These are phyloP conservation scores for Talaromyces marneffei DNA, from an alignment of 2,329 filamentous ascomycete species.

Conservation along the genomic window DNA sequence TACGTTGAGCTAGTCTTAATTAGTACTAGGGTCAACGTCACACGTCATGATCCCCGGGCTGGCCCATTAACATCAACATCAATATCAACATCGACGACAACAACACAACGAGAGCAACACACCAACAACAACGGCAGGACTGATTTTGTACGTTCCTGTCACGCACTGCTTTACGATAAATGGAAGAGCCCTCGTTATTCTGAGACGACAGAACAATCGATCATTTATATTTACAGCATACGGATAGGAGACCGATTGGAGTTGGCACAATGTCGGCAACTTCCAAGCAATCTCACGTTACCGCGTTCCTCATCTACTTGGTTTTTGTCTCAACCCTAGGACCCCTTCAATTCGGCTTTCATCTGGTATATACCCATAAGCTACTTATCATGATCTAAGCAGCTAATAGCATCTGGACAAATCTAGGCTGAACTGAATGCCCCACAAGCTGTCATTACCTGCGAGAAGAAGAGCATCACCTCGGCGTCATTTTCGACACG, in stretches of 20 bases:
- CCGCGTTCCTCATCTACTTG: conserved; percentile 70
- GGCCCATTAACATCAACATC: not conserved
- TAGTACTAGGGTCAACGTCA: not conserved
- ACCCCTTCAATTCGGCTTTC: conserved; percentile 89
- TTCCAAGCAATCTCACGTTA: conserved; percentile 42
- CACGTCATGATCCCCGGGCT: not conserved
- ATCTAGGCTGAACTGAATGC: conserved; percentile 85
- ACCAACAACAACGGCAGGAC: not conserved
- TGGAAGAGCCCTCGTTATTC: not conserved
- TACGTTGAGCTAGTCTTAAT: not conserved
- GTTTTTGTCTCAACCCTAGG: conserved; percentile 74
- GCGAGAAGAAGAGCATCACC: conserved; percentile 56
- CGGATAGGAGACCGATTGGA: too few relatives aligned
- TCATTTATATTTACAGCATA: not conserved
- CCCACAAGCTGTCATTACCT: conserved; percentile 88
- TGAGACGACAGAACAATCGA: not conserved
- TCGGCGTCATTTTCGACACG: conserved; percentile 19
- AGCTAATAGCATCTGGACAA: not conserved
- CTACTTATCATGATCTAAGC: not conserved
- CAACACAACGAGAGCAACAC: too few relatives aligned
- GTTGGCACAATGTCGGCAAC: not conserved
- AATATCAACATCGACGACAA: not conserved
- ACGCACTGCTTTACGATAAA: not conserved
- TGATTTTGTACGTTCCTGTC: not conserved
- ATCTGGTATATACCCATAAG: conserved; percentile 60